A percentile compares a stretch with the other conserved stretches of the same genome.
Evolutionary conservation across 495 filamentous ascomycete genomes (phyloP).

Genomic region (Daldinia bambusicola): DNA sequence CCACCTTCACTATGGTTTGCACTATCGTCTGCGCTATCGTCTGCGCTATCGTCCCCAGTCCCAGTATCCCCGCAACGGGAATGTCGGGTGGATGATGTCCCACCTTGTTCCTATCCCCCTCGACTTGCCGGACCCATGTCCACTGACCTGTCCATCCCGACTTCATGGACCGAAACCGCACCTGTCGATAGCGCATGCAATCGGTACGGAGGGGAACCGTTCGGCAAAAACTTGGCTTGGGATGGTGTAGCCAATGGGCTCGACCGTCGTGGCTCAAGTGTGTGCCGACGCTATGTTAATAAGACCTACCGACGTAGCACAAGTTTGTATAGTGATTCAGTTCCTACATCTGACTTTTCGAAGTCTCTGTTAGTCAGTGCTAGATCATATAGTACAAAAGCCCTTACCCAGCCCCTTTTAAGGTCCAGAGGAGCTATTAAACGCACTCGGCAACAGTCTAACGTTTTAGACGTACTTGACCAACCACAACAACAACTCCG

Average conservation of each 20-base stretch:
- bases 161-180: slow-evolving; percentile 36
- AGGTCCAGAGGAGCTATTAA: slow-evolving; percentile 10
- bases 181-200: slow-evolving; percentile 20
- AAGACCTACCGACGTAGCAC: slow-evolving; percentile 3
- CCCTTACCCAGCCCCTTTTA: background rate
- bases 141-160: slow-evolving; percentile 7
- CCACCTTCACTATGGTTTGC: slow-evolving; percentile 17
- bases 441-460: slow-evolving; percentile 7
- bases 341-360: background rate
- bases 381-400: slow-evolving; percentile 24
- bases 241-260: slow-evolving; percentile 25
- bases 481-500: slow-evolving; percentile 8
- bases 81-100: slow-evolving; percentile 35
- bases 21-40: slow-evolving; percentile 9
- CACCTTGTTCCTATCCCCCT: slow-evolving; percentile 6
- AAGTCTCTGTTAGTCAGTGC: background rate
- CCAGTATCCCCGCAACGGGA: slow-evolving; percentile 29
- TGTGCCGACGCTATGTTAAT: background rate
- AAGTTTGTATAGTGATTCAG: slow-evolving; percentile 15
- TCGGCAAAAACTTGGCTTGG: slow-evolving; percentile 30
- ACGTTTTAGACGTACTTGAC: slow-evolving; percentile 10
- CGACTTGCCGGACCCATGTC: slow-evolving; percentile 22
- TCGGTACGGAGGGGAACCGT: slow-evolving; percentile 30
- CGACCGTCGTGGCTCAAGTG: slow-evolving; percentile 4
- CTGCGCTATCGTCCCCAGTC: background rate